Percentiles rank a stretch among this genome's conserved stretches.
phyloP scores from a whole-genome alignment of 441 rosid genomes.

The Omphalea diandra region DNA sequence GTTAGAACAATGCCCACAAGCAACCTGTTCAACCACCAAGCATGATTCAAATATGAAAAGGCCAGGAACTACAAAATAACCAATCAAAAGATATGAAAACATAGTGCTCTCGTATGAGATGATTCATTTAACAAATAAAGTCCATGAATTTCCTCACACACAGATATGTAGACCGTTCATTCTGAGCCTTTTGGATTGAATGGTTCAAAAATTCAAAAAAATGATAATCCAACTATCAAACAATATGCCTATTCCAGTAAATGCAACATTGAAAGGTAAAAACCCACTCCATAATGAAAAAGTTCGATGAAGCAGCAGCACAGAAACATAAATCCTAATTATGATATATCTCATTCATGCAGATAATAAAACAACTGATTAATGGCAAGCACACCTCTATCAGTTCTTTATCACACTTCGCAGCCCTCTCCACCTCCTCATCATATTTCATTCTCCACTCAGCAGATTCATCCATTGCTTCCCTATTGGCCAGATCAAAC shows the following conservation, averaged over 20 bases:
- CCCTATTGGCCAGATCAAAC: slow-evolving; percentile 86
- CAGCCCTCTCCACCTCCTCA: slow-evolving; percentile 56
- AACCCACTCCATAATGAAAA: slow-evolving; percentile 1
- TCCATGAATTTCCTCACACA: not conserved
- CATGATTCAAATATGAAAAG: not conserved
- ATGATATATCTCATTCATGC: not conserved
- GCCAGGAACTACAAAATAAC: not conserved
- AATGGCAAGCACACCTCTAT: slow-evolving; percentile 42
- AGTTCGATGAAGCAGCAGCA: not conserved
- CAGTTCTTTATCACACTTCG: slow-evolving; percentile 59
- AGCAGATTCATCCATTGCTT: slow-evolving; percentile 97
- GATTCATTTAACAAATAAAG: not conserved
- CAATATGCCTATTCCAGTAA: not conserved
- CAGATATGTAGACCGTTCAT: not conserved
- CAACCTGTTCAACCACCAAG: not conserved
- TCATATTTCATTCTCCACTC: slow-evolving; percentile 89
- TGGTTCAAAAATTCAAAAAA: not conserved
- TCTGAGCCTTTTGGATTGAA: not conserved
- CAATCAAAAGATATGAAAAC: not conserved
- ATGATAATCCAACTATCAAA: not conserved
- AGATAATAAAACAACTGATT: not conserved
- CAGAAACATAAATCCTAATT: slow-evolving; percentile 2
- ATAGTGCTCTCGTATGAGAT: not conserved
- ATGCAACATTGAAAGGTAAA: not conserved
- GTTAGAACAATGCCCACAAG: not conserved